A percentile compares a stretch with the other conserved stretches of the same genome.
These are phyloP conservation scores for Candida sp. DNA, from an alignment of 1,139 yeast species.

Conservation along the genomic window DNA sequence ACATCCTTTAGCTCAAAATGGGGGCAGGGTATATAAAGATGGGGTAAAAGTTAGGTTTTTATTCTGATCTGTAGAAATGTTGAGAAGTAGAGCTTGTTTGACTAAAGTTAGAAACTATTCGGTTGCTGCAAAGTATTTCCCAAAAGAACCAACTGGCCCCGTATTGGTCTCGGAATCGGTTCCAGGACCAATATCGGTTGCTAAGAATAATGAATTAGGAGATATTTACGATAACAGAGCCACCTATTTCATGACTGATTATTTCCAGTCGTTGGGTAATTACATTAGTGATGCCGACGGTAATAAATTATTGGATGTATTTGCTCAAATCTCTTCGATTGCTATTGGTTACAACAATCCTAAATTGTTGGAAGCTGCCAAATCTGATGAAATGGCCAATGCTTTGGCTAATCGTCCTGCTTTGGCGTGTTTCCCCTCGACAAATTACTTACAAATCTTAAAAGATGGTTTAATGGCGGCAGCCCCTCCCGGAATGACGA, in stretches of 20 bases:
- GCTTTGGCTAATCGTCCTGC: slow-evolving; percentile 75
- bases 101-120: slow-evolving; percentile 5
- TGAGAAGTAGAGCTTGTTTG: not conserved
- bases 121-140: slow-evolving; percentile 28
- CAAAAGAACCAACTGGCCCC: slow-evolving; percentile 55
- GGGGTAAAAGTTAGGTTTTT: not conserved
- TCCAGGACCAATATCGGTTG: slow-evolving; percentile 60
- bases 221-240: slow-evolving; percentile 64
- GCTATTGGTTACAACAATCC: slow-evolving; percentile 78
- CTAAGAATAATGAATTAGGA: slow-evolving; percentile 47
- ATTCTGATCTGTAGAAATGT: not conserved
- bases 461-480: slow-evolving; percentile 57
- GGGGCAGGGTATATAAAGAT: not conserved
- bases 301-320: slow-evolving; percentile 58
- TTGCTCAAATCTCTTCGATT: slow-evolving; percentile 73
- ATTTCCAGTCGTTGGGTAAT: slow-evolving; percentile 63
- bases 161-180: slow-evolving; percentile 39
- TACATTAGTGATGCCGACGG: slow-evolving; percentile 73
- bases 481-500: slow-evolving; percentile 66
- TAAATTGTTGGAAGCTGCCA: slow-evolving; percentile 57
- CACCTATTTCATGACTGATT: slow-evolving; percentile 65
- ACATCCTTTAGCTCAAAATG: not conserved
- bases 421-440: slow-evolving; percentile 68
- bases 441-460: slow-evolving; percentile 48
- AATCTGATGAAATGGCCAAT: slow-evolving; percentile 62